Evolutionary conservation across 495 filamentous ascomycete genomes (phyloP), one percentile per base, ranked within the genome.

Genomic region (Hypomontagnella submonticulosa): DNA sequence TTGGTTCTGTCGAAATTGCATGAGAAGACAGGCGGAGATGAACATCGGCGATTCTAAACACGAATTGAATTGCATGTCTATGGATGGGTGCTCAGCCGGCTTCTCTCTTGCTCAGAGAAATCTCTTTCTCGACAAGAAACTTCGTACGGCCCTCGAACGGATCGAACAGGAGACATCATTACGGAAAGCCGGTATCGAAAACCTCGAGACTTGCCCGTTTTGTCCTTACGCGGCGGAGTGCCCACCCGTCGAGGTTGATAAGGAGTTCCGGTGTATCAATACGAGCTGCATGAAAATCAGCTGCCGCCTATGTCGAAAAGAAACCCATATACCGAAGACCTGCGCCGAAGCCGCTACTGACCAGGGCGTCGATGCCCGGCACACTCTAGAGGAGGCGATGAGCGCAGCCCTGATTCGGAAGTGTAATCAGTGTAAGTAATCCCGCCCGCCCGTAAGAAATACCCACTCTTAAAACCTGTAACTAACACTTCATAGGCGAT

Each of bases 351-450:
- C 77, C 37, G 83, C 81, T 19, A 85, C 89, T 18, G 83, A 83
- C 43, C 82, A 84, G 5, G 76, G 79, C 2, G 50, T 85, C 3
- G 82, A 83, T 18, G 82, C 85, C 34, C 85, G 89, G 9, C 90
- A 89, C 63, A 66, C 71, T 8, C 82, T 96, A 19, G 92, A 96
- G 72, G 92, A 96, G 75, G 92, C 92, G 2, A 92, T 92, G 88
- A 91, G 88, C 1, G 81, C 83, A 34, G 92, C 92, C 18, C 66
- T 96, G 56, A 88, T 96, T 19, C 83, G 92, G 15, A 87, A 80
- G 36, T 97, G 92, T 82, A 91, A 91, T 65, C 78, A 79, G 57
- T 86, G 83, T 84, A 67, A 71, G 81, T 54, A 6, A 33, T 20
- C 32, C 20, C 50, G 41, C 3, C 27, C 37, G 13, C 38, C 30